Evolutionary conservation across 2,329 filamentous ascomycete species (phyloP).

Genomic region (Aspergillus latus): DNA sequence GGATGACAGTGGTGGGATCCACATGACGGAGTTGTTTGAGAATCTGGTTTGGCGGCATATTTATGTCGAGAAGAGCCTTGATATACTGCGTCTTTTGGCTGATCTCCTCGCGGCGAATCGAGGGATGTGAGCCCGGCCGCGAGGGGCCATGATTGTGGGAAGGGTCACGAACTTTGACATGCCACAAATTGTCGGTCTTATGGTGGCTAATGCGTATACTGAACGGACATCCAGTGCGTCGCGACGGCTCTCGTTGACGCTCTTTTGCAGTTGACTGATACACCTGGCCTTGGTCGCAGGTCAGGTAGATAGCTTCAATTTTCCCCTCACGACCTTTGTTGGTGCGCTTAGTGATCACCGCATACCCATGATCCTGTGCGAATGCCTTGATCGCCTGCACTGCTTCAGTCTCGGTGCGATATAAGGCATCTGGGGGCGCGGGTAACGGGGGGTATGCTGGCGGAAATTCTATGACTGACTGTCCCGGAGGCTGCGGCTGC

Average conservation of each 20-base stretch:
- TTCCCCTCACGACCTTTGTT: constrained; percentile 15
- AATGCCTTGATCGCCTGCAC: constrained; percentile 12
- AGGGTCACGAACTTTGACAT: constrained; percentile 11
- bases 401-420: constrained; percentile 12
- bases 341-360: constrained; percentile 14
- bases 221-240: constrained; percentile 14
- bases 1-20: constrained; percentile 13
- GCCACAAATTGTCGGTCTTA: constrained; percentile 13
- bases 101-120: constrained; percentile 14
- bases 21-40: constrained; percentile 15
- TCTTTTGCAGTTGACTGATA: constrained; percentile 13
- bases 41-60: constrained; percentile 14
- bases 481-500: neutral
- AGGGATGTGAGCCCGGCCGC: constrained; percentile 9
- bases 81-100: constrained; percentile 14
- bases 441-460: constrained; percentile 4
- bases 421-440: constrained; percentile 8
- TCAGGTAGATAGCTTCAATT: constrained; percentile 14
- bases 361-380: constrained; percentile 9
- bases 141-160: constrained; percentile 15
- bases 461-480: neutral
- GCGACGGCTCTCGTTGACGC: constrained; percentile 8
- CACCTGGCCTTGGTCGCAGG: constrained; percentile 14
- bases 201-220: constrained; percentile 13
- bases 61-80: constrained; percentile 15